Conservation (phyloP, 768 basidiomycete genomes). For the Mycena haematopus region DNA sequence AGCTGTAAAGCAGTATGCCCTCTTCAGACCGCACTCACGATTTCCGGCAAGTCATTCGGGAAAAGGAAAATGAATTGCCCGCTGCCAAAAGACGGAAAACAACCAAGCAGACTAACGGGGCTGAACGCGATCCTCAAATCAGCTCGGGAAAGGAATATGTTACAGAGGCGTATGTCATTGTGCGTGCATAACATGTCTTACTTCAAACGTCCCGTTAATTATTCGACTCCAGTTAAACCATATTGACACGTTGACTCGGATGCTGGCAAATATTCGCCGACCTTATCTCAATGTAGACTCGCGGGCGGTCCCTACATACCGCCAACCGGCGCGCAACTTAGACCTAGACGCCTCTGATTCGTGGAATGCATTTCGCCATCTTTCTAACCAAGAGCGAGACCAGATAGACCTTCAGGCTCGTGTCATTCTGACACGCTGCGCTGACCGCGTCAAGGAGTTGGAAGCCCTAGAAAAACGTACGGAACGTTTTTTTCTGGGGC, state of each 20-base stretch:
- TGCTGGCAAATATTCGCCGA: slow-evolving; percentile 79
- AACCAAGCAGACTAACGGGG: slow-evolving; percentile 40
- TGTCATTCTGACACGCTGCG: slow-evolving; percentile 83
- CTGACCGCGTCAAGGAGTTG: slow-evolving; percentile 86
- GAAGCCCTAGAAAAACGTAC: slow-evolving; percentile 89
- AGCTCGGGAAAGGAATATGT: slow-evolving; percentile 70
- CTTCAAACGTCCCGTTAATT: neutral
- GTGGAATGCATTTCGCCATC: slow-evolving; percentile 70
- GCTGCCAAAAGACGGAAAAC: slow-evolving; percentile 60
- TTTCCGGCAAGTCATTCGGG: slow-evolving; percentile 59
- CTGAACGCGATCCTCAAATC: slow-evolving; percentile 44
- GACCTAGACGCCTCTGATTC: slow-evolving; percentile 59
- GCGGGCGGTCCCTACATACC: slow-evolving; percentile 55
- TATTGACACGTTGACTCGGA: slow-evolving; percentile 69
- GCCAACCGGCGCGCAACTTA: slow-evolving; percentile 58
- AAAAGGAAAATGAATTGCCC: slow-evolving; percentile 49
- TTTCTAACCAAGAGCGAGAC: slow-evolving; percentile 92
- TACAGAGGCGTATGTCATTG: slow-evolving; percentile 78
- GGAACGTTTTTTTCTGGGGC: slow-evolving; percentile 37
- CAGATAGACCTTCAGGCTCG: slow-evolving; percentile 94
- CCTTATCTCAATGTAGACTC: slow-evolving; percentile 87
- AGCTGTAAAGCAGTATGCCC: slow-evolving; percentile 49
- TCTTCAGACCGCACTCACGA: slow-evolving; percentile 65
- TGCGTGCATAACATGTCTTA: slow-evolving; percentile 34
- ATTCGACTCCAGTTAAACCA: slow-evolving; percentile 63